Evolutionary conservation across 139 green algal species (phyloP).

Genomic region (Diplosphaera chodatii): DNA sequence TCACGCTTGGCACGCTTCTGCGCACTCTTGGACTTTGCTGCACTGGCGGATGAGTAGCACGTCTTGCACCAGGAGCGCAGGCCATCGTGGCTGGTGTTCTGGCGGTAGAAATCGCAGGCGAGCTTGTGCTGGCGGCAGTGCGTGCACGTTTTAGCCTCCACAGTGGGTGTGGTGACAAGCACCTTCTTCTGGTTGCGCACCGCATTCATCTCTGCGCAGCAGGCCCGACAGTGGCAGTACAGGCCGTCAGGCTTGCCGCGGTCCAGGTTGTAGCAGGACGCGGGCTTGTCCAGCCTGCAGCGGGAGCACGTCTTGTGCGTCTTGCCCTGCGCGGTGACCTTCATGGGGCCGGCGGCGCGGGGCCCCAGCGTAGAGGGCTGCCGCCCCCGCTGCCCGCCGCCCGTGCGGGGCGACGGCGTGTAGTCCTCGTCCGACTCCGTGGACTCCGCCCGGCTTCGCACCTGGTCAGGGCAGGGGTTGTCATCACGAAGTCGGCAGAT

Average conservation of each 20-base stretch:
- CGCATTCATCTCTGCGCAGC: neutral
- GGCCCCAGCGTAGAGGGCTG: neutral
- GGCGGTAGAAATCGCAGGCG: neutral
- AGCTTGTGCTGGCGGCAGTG: neutral
- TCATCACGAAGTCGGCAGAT: neutral
- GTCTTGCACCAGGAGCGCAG: conserved; percentile 1
- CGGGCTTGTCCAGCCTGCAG: neutral
- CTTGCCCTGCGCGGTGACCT: neutral
- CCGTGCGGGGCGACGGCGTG: no score
- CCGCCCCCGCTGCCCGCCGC: no score
- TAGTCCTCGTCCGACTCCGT: neutral
- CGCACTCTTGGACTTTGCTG: neutral
- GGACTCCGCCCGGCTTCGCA: neutral
- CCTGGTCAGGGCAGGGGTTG: no score
- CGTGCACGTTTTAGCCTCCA: neutral
- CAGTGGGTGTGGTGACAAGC: neutral
- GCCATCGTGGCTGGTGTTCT: neutral
- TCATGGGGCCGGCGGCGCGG: neutral
- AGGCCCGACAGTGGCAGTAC: neutral
- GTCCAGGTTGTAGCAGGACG: conserved; percentile 1
- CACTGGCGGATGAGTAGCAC: neutral
- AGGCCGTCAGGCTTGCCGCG: neutral
- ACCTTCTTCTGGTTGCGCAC: neutral
- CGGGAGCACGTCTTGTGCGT: conserved; percentile 1
- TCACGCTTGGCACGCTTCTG: neutral